Conservation (phyloP, 2,329 filamentous ascomycete species). For the Aphanoascus verrucosus region DNA sequence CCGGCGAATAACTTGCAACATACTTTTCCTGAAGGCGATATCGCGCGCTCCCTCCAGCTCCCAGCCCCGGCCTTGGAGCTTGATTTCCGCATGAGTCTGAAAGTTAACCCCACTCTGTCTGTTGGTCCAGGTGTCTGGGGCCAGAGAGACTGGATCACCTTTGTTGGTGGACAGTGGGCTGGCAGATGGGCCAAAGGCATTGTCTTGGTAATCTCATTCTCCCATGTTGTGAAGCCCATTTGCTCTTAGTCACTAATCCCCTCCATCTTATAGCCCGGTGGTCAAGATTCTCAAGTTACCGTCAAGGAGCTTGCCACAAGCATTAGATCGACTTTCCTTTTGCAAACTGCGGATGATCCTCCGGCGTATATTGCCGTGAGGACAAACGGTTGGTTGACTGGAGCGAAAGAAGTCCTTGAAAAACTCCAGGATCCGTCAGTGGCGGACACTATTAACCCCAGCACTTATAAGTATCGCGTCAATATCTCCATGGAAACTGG, state of each 20-base stretch:
- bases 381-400: constrained; percentile 40
- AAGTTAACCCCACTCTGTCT: constrained; percentile 41
- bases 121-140: constrained; percentile 40
- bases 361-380: constrained; percentile 41
- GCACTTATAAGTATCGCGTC: constrained; percentile 40
- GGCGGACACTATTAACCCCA: constrained; percentile 39
- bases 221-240: neutral
- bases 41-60: constrained; percentile 39
- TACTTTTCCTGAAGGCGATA: constrained; percentile 41
- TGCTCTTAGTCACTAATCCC: neutral
- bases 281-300: constrained; percentile 41
- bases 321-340: constrained; percentile 37
- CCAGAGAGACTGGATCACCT: constrained; percentile 43
- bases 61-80: constrained; percentile 40
- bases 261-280: constrained; percentile 32
- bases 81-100: constrained; percentile 45
- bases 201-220: constrained; percentile 35
- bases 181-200: constrained; percentile 44
- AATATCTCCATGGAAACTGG: constrained; percentile 41
- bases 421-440: constrained; percentile 36
- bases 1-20: constrained; percentile 43
- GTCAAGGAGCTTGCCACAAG: constrained; percentile 40
- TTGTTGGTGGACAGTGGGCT: constrained; percentile 43
- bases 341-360: constrained; percentile 43
- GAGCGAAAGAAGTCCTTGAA: constrained; percentile 40